Conservation (phyloP, 2,329 filamentous ascomycete genomes). For the Fusarium nygamai region DNA sequence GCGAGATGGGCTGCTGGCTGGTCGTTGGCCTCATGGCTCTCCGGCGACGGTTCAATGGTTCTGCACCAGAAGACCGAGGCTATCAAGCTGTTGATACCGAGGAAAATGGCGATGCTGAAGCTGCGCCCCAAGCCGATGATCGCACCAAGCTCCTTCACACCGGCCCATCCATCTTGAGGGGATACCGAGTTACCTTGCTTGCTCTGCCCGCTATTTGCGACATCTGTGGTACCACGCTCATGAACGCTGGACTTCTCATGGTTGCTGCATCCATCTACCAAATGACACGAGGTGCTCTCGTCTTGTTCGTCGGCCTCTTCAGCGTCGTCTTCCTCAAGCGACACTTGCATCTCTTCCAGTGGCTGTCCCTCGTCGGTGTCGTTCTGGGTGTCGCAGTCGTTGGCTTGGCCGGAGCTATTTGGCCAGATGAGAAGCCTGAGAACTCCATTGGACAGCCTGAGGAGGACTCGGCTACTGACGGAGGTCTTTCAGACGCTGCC, state of each 20-base stretch:
- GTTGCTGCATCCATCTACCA: slow-evolving; percentile 97
- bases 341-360: slow-evolving; percentile 87
- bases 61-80: slow-evolving; percentile 58
- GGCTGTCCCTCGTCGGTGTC: slow-evolving; percentile 87
- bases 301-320: slow-evolving; percentile 95
- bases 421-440: slow-evolving; percentile 69
- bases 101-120: slow-evolving; percentile 57
- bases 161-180: slow-evolving; percentile 70
- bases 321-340: slow-evolving; percentile 90
- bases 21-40: slow-evolving; percentile 78
- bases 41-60: slow-evolving; percentile 66
- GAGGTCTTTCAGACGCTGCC: slow-evolving; percentile 50
- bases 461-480: slow-evolving; percentile 52
- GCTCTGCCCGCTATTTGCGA: slow-evolving; percentile 91
- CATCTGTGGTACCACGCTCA: slow-evolving; percentile 92
- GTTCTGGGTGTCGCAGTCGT: slow-evolving; percentile 90
- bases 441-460: slow-evolving; percentile 45
- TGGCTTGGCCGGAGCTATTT: slow-evolving; percentile 87
- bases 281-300: slow-evolving; percentile 95
- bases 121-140: slow-evolving; percentile 51
- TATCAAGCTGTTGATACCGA: slow-evolving; percentile 72
- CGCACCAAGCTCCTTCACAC: slow-evolving; percentile 58
- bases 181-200: slow-evolving; percentile 77
- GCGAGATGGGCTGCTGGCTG: slow-evolving; percentile 95
- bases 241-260: slow-evolving; percentile 95